phyloP scores from a whole-genome alignment of 208 protist genomes.

The Trypanosoma boissoni region DNA sequence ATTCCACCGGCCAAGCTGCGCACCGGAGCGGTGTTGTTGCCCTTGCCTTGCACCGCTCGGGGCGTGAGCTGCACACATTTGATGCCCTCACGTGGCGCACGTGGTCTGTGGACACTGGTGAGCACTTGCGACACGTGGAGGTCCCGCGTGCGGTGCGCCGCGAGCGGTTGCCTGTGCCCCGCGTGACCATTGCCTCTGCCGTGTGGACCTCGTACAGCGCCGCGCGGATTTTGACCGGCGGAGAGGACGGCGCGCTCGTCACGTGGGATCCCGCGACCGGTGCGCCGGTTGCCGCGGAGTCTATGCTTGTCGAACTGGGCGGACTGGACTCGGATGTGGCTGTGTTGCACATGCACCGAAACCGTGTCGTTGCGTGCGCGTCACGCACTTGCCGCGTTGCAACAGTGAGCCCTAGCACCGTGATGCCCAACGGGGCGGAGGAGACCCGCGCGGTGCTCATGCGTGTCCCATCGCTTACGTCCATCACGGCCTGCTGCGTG shows the following conservation, averaged over 20 bases:
- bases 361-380: conserved; percentile 54
- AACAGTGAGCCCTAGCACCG: conserved; percentile 30
- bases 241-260: conserved; percentile 48
- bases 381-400: conserved; percentile 58
- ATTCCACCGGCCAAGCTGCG: too few species aligned
- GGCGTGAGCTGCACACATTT: conserved; percentile 62
- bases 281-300: conserved; percentile 47
- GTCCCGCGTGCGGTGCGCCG: conserved; percentile 34
- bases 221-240: conserved; percentile 59
- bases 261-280: conserved; percentile 59
- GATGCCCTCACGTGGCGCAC: conserved; percentile 54
- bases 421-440: conserved; percentile 66
- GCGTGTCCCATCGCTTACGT: conserved; percentile 45
- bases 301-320: conserved; percentile 24
- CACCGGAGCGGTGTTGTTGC: conserved; percentile 45
- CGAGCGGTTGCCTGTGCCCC: conserved; percentile 41
- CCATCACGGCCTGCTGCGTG: conserved; percentile 82
- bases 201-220: conserved; percentile 58
- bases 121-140: conserved; percentile 33
- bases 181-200: conserved; percentile 41
- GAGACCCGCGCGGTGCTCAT: conserved; percentile 50
- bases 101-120: conserved; percentile 56
- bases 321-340: conserved; percentile 43
- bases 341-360: conserved; percentile 37
- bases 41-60: conserved; percentile 30